Evolutionary conservation across 176 grass and related monocot species (phyloP), one percentile per base, ranked within the genome.

Genomic region (Phyllostachys edulis): DNA sequence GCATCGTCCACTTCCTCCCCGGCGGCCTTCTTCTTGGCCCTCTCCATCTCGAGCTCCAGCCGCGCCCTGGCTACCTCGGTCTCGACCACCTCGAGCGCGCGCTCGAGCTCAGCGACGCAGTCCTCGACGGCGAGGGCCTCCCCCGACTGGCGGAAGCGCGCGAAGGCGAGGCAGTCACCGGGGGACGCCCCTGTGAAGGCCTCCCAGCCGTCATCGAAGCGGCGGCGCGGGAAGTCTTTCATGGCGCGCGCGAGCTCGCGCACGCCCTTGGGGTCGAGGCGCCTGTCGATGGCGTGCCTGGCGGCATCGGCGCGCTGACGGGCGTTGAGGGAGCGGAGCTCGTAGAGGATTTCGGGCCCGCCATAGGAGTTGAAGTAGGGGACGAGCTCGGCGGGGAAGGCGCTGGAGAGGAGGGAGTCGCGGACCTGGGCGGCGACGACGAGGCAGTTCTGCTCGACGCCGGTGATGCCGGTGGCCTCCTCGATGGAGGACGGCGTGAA

Each of bases 401-500:
- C 7, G 15, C 46, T 54, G 26, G 82, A 7, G 51, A 99, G 78
- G 79, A 90, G 83, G 14, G 96, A 99, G 56, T 93, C 85, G 29
- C 86, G 89, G 70, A 99, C 93, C 84, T 99, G 91, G 36, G 73
- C 16, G 9, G 80, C 96, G 15, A 99, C 89, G 24, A 94, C 56
- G 37, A 96, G 70, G 85, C 84, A 6, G 81, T 99, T 99, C 78
- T 99, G 93, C 78, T 99, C 93, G 62, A 94, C 91, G 76, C 91
- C 88, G 12, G 89, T 51, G 73, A 98, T 92, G 61, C 91, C 89
- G 0, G 91, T 98, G 47, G 75, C 73, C 51, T 98, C 96, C 88
- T 98, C 89, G 78, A 98, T 92, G 67, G 96, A 96, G 44, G 93
- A 44, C 5, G 96, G 89, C 1, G 85, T 90, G 89, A 99, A 96